Evolutionary conservation across 2,329 filamentous ascomycete species (phyloP), one percentile per base, ranked within the genome.

Genomic region (Xylariomycetidae sp.): DNA sequence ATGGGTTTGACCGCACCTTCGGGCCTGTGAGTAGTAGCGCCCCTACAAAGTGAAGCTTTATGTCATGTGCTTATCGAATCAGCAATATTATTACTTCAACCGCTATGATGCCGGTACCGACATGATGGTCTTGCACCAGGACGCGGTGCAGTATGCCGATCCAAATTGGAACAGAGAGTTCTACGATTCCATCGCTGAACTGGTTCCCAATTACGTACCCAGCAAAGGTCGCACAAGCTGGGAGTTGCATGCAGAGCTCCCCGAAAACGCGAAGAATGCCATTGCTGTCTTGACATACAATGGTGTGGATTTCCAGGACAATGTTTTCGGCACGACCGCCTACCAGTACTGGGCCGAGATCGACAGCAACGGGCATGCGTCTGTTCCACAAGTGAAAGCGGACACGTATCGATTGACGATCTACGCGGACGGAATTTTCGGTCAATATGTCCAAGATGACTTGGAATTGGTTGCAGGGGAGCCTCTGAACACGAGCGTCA

Each of bases 1-100:
- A 75, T 40, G 77, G 77, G 1, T 80, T 80, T 42, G 76, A 81
- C 45, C 65, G 76, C 3, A 81, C 77, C 0, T 80, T 80, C 47
- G 78, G 78, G 2, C 77, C 47, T 15, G 47, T 48, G 14, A 41
- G 47, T 43, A 19, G 4, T 14, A 17, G 6, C 18, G 13, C 12
- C n/a, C 16, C 5, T 15, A 13, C 26, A n/a, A 29, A n/a, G 17
- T 13, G n/a, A 12, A 18, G 19, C 14, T 25, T 13, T n/a, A n/a
- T n/a, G n/a, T n/a, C n/a, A 25, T 6, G 10, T 17, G 14, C 18
- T n/a, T 16, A 32, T n/a, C 3, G 30, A 25, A 22, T 31, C 26
- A 14, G 20, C 27, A 74, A 50, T 79, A 70, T 47, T 81, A 71
- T 47, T 64, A 79, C 47, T 82, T 81, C 60, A 82, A 80, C 53